These are phyloP conservation scores for Wallacemonas sp. DNA, from an alignment of 208 protist species.

Conservation along the genomic window DNA sequence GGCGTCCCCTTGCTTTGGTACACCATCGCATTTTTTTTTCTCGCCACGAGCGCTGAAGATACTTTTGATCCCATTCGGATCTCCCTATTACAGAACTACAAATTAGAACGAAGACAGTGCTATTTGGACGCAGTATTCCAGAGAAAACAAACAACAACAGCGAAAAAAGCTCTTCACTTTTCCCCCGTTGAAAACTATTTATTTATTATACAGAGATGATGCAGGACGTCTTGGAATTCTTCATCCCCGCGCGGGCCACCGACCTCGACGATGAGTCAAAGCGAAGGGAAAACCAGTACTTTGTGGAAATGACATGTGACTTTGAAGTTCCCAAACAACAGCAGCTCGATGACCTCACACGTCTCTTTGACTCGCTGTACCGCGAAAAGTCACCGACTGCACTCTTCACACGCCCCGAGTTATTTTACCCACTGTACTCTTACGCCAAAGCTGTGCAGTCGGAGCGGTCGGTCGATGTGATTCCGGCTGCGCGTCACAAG, in stretches of 20 bases:
- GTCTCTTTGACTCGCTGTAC: constrained; percentile 75
- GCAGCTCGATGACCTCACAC: constrained; percentile 81
- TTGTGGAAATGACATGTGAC: constrained; percentile 51
- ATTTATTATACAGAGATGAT: constrained; percentile 21
- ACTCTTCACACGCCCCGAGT: constrained; percentile 67
- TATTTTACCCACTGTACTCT: constrained; percentile 69
- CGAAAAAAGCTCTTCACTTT: no score
- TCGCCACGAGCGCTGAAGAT: no score
- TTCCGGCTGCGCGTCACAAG: constrained; percentile 71
- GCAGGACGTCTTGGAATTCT: constrained; percentile 68
- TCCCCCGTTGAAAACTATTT: background rate
- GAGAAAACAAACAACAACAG: no score
- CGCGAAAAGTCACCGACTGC: constrained; percentile 85
- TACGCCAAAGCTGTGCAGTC: constrained; percentile 75
- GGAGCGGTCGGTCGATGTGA: constrained; percentile 43
- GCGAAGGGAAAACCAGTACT: constrained; percentile 47
- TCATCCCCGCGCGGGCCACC: constrained; percentile 51
- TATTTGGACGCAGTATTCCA: constrained; percentile 4
- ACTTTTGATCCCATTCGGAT: no score
- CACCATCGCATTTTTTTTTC: no score
- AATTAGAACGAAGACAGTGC: no score
- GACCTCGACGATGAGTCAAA: constrained; percentile 66
- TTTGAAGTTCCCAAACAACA: constrained; percentile 73
- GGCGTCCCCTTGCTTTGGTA: no score
- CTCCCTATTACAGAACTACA: no score